Percentiles rank a stretch among this genome's conserved stretches.
These are phyloP conservation scores for Auriscalpium microsporum DNA, from an alignment of 768 basidiomycete genomes.

Conservation along the genomic window DNA sequence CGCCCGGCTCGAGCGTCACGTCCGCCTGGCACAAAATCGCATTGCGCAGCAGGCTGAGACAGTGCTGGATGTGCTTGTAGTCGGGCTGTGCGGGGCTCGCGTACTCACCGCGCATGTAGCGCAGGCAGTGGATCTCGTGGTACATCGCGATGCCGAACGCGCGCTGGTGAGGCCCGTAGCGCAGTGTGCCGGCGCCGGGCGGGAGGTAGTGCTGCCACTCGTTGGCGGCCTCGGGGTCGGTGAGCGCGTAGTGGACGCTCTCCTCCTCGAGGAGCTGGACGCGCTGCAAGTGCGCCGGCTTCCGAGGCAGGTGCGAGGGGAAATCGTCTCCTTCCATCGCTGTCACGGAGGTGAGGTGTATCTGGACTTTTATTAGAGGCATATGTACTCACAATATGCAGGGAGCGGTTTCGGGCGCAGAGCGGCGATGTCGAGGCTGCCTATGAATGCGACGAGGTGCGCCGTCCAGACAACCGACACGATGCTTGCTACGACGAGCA, in stretches of 20 bases:
- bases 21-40: conserved; percentile 29
- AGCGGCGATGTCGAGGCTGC: not conserved
- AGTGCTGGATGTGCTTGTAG: conserved; percentile 27
- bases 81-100: conserved; percentile 17
- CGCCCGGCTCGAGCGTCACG: conserved; percentile 26
- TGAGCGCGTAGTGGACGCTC: conserved; percentile 21
- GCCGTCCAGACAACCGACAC: not conserved
- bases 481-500: not conserved
- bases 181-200: conserved; percentile 21
- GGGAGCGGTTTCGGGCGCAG: not conserved
- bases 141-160: conserved; percentile 32
- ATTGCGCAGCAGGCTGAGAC: conserved; percentile 32
- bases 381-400: conserved; percentile 3
- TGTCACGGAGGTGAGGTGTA: conserved; percentile 1
- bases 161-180: conserved; percentile 3
- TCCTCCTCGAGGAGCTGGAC: conserved; percentile 24
- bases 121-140: conserved; percentile 43
- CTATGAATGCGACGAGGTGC: not conserved
- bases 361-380: not conserved
- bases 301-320: conserved; percentile 20
- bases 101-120: conserved; percentile 22
- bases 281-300: not conserved
- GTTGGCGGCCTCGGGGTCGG: conserved; percentile 17
- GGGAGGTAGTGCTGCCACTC: conserved; percentile 23
- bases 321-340: conserved; percentile 25